Evolutionary conservation across 2,329 filamentous ascomycete species (phyloP), one percentile per base, ranked within the genome.

Genomic region (Trichophyton mentagrophytes): DNA sequence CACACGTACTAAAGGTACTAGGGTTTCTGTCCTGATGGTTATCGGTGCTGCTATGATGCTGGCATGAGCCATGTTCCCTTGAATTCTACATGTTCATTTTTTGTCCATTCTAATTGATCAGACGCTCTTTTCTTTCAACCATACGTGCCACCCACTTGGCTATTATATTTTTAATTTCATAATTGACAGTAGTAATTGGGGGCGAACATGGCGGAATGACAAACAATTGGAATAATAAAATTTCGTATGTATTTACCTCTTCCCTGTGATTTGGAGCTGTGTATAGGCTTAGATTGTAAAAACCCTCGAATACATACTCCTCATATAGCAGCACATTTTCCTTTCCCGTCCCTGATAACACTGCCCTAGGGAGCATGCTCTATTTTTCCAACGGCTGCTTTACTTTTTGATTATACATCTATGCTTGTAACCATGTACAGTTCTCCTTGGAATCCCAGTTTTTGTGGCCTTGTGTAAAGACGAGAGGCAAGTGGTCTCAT

Each of bases 1-100:
- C 9, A 30, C 58, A 20, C 60, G 62, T 40, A 47, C 62, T 25
- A 51, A 61, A 15, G 60, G 56, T 22, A 56, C 58, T 38, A 61
- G 61, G 25, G 25, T 62, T 25, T 59, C 57, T 20, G 59, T 60
- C 27, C 36, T 64, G 6, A 27, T 60, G 17, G 64, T 57, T 58
- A 57, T 65, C 15, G 62, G 59, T 25, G 64, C 55, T 33, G 25
- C 62, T 25, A 60, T 64, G 44, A 51, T 61, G 7, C 20, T 65
- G 27, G 64, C 62, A 38, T 65, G 63, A 38, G 42, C 42, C 11
- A 20, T 44, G 20, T 58, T 36, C 13, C n/a, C 22, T 44, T 49
- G 17, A 55, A 33, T 33, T 8, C 27, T 55, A 5, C n/a, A 36
- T 36, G 49, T 36, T 11, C 8, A 53, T 13, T 27, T 53, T 20